Base-by-base conservation (phyloP, 306 rosid species). In the Medicago ruthenica region DNA sequence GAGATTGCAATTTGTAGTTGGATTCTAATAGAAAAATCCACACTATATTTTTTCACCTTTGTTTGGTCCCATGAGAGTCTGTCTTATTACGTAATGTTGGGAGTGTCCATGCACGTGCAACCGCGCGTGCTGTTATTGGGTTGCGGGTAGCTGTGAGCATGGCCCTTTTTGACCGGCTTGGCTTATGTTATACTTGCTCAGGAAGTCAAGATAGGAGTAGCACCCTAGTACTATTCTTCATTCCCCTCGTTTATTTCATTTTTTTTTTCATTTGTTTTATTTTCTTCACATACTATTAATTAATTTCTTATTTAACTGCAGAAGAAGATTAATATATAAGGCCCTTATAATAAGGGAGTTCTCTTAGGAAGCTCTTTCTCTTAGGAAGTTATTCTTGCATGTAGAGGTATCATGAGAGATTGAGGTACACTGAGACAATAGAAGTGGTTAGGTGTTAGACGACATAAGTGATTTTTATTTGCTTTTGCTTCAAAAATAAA, bases 111-210 rank as follows among this genome's bases (percentile, higher is more conserved):
- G 93, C 90, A 87, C 93, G 93, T 91, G 96, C 88, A 83, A 31
- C 14, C 71, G 78, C 76, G 89, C 87, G 87, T 83, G 86, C 65
- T 72, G 63, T 74, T 70, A 66, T 89, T 39, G 88, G 87, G 50
- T 82, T 66, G 79, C 76, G 85, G 77, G 87, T 65, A 80, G 86
- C 92, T n/a, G 88, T 76, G 27, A 84, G 81, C 82, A 73, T 81
- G 86, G 90, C 85, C 85, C 90, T 87, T 75, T 58, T 78, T 11
- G 48, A 74, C 80, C 87, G 89, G 96, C 93, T 83, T 81, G 85
- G 86, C 85, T 27, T 27, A 27, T 27, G 31, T 27, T 71, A 69
- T 85, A 85, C 89, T 81, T 70, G 7, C 9, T 36, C 63, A 62
- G 50, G 1, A 62, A 68, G 74, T 55, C 70, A 64, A 55, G 59